phyloP scores from a whole-genome alignment of 805 yeast genomes.

The Huiozyma naganishii region DNA sequence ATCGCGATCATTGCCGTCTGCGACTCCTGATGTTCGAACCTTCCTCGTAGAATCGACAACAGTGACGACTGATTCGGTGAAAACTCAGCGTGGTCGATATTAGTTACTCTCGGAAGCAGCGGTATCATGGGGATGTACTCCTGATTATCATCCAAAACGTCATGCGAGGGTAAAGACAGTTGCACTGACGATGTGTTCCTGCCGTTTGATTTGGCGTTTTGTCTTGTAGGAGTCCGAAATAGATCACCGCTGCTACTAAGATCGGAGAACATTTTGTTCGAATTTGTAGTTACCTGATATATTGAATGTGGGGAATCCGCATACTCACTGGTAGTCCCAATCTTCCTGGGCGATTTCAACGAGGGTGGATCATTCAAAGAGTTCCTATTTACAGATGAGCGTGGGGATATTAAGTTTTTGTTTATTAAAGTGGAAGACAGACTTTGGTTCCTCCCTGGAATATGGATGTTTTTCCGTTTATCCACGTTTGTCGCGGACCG shows the following conservation, averaged over 20 bases:
- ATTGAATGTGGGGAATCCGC: slow-evolving; percentile 2
- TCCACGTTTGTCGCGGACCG: slow-evolving; percentile 5
- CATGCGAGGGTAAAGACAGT: slow-evolving; percentile 26
- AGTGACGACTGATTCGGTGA: slow-evolving; percentile 36
- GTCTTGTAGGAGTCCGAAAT: slow-evolving; percentile 5
- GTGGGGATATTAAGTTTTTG: background rate
- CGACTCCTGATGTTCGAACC: slow-evolving; percentile 55
- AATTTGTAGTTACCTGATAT: slow-evolving; percentile 5
- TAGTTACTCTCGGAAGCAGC: slow-evolving; percentile 31
- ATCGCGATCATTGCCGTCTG: slow-evolving; percentile 64
- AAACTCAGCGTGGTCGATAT: background rate
- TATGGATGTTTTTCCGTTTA: slow-evolving; percentile 5
- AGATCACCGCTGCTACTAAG: background rate
- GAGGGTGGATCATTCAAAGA: slow-evolving; percentile 4
- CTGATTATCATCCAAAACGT: slow-evolving; percentile 4
- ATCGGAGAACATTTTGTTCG: background rate
- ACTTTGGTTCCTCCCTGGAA: slow-evolving; percentile 14
- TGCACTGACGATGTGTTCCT: slow-evolving; percentile 15
- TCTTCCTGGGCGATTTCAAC: slow-evolving; percentile 2
- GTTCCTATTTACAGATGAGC: background rate
- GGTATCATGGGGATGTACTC: slow-evolving; percentile 27
- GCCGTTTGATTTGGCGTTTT: slow-evolving; percentile 3
- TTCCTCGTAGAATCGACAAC: slow-evolving; percentile 58
- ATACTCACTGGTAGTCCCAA: background rate
- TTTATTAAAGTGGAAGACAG: slow-evolving; percentile 6